Percentiles rank a stretch among this genome's conserved stretches.
phyloP scores from a whole-genome alignment of 176 grass and related monocot species.

The Aegilops speltoides region DNA sequence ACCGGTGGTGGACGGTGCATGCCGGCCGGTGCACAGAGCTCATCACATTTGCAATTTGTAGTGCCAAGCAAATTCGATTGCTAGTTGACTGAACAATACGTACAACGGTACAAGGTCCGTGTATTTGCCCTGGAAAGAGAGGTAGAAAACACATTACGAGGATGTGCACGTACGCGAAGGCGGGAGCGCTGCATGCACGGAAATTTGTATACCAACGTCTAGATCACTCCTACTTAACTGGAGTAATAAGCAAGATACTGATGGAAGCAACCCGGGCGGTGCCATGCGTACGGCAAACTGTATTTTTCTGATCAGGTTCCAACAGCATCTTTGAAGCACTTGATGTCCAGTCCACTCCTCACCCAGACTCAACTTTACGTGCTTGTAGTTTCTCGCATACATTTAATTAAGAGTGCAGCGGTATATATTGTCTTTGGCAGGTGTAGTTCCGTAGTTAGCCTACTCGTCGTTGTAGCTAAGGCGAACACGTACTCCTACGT shows the following conservation, averaged over 20 bases:
- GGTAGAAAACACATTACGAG: too few species aligned
- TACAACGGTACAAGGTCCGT: too few species aligned
- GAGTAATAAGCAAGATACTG: not conserved
- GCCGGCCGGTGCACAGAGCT: not conserved
- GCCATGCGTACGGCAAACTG: not conserved
- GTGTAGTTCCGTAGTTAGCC: not conserved
- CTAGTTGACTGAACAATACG: not conserved
- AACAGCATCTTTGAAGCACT: slow-evolving; percentile 24
- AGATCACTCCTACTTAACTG: not conserved
- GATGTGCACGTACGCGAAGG: not conserved
- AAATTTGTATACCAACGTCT: not conserved
- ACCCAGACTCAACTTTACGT: not conserved
- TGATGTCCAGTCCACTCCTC: not conserved
- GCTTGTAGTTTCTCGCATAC: not conserved
- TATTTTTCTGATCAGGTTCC: not conserved
- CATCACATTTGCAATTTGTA: not conserved
- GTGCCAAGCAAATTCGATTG: not conserved
- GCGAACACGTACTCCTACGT: not conserved
- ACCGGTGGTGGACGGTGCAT: not conserved
- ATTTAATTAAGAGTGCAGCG: too few species aligned
- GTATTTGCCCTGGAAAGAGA: not conserved
- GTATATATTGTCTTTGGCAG: not conserved
- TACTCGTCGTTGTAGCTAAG: not conserved
- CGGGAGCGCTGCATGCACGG: not conserved
- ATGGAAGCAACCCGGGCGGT: not conserved